These are phyloP conservation scores for Asterochloris sp. DNA, from an alignment of 139 green algal genomes.

Conservation along the genomic window DNA sequence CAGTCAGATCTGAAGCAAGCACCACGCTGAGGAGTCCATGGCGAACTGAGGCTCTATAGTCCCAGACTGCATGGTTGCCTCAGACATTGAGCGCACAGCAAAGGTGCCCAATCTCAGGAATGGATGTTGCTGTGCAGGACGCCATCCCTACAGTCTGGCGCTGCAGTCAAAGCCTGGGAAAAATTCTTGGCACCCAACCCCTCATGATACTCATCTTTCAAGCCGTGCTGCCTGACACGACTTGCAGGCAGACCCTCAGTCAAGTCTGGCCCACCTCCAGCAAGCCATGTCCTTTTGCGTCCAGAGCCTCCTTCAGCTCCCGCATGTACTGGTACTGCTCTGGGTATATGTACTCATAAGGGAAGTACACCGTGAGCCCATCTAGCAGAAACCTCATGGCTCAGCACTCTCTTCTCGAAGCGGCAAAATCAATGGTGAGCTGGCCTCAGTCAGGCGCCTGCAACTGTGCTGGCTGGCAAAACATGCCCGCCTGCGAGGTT, in stretches of 20 bases:
- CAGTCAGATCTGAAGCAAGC: too few species aligned
- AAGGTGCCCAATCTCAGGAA: too few species aligned
- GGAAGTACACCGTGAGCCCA: slow-evolving; percentile 94
- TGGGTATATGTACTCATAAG: slow-evolving; percentile 96
- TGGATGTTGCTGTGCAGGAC: too few species aligned
- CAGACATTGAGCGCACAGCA: too few species aligned
- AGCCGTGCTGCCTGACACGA: background rate
- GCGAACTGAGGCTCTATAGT: too few species aligned
- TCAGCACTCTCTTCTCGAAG: background rate
- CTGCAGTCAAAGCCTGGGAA: too few species aligned
- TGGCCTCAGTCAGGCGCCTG: too few species aligned
- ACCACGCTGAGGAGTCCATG: too few species aligned
- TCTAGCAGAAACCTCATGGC: slow-evolving; percentile 93
- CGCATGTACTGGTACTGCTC: slow-evolving; percentile 98
- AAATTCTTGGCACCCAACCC: background rate
- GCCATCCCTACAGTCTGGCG: too few species aligned
- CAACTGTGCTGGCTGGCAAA: background rate
- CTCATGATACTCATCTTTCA: background rate
- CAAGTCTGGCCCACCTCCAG: slow-evolving; percentile 72
- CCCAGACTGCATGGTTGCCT: too few species aligned
- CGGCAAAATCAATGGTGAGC: too few species aligned
- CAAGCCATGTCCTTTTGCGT: slow-evolving; percentile 94
- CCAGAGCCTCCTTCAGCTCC: slow-evolving; percentile 94
- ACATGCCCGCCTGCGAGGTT: background rate
- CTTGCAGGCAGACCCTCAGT: background rate